A percentile compares a stretch with the other conserved stretches of the same genome.
Evolutionary conservation across 345 rosid genomes (phyloP).

Genomic region (Arabis hirsuta): DNA sequence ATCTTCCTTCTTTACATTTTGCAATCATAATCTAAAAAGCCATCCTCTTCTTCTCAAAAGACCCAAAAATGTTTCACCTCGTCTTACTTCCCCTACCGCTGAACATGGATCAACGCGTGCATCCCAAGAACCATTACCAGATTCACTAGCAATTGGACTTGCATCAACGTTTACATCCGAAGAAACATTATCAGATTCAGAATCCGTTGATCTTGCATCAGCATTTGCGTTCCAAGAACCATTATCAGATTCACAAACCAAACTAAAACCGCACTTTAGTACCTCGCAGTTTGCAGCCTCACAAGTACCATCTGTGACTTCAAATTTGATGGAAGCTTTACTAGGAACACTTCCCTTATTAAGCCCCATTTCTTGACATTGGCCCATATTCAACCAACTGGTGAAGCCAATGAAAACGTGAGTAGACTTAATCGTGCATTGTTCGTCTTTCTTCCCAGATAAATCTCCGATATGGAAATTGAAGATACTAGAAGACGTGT

Average conservation of each 20-base stretch:
- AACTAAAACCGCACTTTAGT: conserved; percentile 22
- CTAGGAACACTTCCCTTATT: neutral
- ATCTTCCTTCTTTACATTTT: no score
- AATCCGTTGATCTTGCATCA: neutral
- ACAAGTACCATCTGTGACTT: conserved; percentile 15
- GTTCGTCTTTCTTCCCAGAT: neutral
- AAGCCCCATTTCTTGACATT: neutral
- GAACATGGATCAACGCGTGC: no score
- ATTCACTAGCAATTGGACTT: neutral
- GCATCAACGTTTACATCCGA: neutral
- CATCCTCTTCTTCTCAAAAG: no score
- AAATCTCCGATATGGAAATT: conserved; percentile 17
- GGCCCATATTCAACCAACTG: conserved; percentile 9
- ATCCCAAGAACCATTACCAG: no score
- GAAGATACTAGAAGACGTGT: conserved; percentile 4
- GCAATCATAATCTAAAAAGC: no score
- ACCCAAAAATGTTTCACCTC: neutral
- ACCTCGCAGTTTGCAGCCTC: conserved; percentile 1
- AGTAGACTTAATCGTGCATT: neutral
- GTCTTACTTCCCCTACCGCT: neutral
- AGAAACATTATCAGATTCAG: neutral
- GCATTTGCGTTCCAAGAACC: conserved; percentile 1
- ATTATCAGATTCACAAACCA: conserved; percentile 11
- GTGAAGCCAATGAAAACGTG: conserved; percentile 32
- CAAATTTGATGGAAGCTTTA: neutral